Evolutionary conservation across 441 rosid genomes (phyloP), one percentile per base, ranked within the genome.

Genomic region (Brassica balearica): DNA sequence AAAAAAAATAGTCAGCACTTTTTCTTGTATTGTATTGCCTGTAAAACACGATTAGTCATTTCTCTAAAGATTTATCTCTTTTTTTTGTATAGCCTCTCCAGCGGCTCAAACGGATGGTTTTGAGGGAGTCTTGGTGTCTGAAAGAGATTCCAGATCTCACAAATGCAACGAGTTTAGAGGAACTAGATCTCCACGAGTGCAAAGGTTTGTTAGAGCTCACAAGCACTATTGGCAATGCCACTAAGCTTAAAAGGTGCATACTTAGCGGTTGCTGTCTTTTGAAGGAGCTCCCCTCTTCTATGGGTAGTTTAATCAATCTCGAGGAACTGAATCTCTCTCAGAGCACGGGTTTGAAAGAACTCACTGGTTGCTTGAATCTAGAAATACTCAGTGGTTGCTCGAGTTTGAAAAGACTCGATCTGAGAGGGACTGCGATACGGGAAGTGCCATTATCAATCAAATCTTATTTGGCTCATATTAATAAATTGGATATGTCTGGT

Each of bases 121-220:
- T 77, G 63, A 48, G 14, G 9, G 0, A 1, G 0, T 19, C 3
- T 19, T 1, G 6, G 46, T 1, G 41, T 55, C 68, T 77, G 27
- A 77, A 61, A 32, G 80, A 69, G 73, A 51, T 77, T 51, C 75
- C 75, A 48, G 65, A 77, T 64, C 55, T 77, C 65, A n/a, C 80
- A 69, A 20, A 12, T 5, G 75, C 80, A 2, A 51, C 43, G 2
- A 46, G 15, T 12, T 73, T 61, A 3, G 38, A 56, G n/a, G 6
- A 2, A 48, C 3, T 69, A 58, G 3, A 56, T 74, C 77, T 61
- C 12, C 0, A 0, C 1, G 15, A 1, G 6, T 66, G 69, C 17
- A 8, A 12, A 41, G 14, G 69, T 32, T 38, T 82, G 5, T 0
- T 67, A 19, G 53, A 63, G 48, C 70, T 64, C 34, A 41, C 77